Evolutionary conservation across 2,329 filamentous ascomycete genomes (phyloP), one percentile per base, ranked within the genome.

Genomic region (Aspergillus alliaceus): DNA sequence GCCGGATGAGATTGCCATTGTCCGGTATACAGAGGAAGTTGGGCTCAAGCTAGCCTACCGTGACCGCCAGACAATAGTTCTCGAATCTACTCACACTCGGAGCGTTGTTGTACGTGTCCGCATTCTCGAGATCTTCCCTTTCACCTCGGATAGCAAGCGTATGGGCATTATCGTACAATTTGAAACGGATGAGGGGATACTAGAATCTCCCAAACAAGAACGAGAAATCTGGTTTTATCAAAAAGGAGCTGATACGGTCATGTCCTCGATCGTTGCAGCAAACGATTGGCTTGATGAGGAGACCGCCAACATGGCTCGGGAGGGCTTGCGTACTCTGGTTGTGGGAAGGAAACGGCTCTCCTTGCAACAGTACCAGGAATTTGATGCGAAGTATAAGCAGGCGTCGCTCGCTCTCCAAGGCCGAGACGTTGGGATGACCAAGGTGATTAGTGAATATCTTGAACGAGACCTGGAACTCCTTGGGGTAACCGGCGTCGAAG

Each of bases 271-370:
- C 63, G 95, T 99, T 34, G 91, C 90, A 7, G 86, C 93, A 18
- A 99, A 98, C 69, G 95, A 99, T 77, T 99, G 95, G 96, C 86
- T 99, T 0, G 95, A 99, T 65, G 95, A 99, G 74, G 95, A 99
- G 74, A 98, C 95, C 0, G 91, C 91, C n/a, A 99, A 99, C 72
- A 99, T 99, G 96, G 96, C 96, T 6, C 87, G 95, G 48, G 96
- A 99, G 80, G 95, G 95, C 37, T 80, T 99, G 50, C 88, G 95
- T 57, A 99, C 95, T 0, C 82, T 99, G 6, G 95, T 99, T 6
- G 90, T 99, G 25, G 96, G 95, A n/a, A 86, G 96, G 47, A 96
- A 95, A 73, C 88, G 86, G 66, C 81, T 99, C 6, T 93, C 91
- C 0, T 66, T 80, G 6, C 84, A 89, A 64, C 89, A 93, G 66